Conservation (phyloP, 2,329 filamentous ascomycete genomes). For the Ceratocystis albifundus region DNA sequence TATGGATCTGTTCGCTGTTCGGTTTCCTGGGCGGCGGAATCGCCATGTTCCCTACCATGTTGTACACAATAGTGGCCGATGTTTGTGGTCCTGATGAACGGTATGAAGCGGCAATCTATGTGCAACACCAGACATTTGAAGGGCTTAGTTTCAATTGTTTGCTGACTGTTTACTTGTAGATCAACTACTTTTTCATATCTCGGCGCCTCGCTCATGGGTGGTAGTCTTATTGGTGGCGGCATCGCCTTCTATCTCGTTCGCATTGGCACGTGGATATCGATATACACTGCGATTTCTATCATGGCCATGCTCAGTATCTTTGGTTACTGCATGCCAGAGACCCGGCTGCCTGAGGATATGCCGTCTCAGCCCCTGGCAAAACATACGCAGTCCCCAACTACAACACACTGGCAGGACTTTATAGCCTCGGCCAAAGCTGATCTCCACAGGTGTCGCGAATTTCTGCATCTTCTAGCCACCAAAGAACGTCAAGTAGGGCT, state of each 20-base stretch:
- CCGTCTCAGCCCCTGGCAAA: not conserved
- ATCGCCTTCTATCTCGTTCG: slow-evolving; percentile 24
- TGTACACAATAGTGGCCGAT: slow-evolving; percentile 25
- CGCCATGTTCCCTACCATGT: slow-evolving; percentile 24
- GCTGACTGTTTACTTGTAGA: slow-evolving; percentile 9
- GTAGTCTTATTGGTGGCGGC: slow-evolving; percentile 24
- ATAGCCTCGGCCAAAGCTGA: slow-evolving; percentile 13
- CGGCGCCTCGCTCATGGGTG: slow-evolving; percentile 22
- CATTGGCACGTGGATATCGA: slow-evolving; percentile 22
- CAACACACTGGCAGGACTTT: slow-evolving; percentile 20
- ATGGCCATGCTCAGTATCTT: slow-evolving; percentile 17
- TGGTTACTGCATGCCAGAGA: slow-evolving; percentile 24
- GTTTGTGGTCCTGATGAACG: slow-evolving; percentile 18
- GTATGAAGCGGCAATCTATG: slow-evolving; percentile 17
- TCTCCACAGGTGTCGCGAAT: slow-evolving; percentile 15
- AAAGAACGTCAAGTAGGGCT: slow-evolving; percentile 18
- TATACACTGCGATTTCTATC: slow-evolving; percentile 21
- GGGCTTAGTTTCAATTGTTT: not conserved
- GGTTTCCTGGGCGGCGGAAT: slow-evolving; percentile 25
- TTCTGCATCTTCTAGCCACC: slow-evolving; percentile 18
- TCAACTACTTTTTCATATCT: slow-evolving; percentile 25
- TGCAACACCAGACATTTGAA: slow-evolving; percentile 10
- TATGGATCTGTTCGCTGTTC: slow-evolving; percentile 24
- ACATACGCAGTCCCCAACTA: not conserved
- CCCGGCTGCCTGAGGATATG: slow-evolving; percentile 15